Conservation (phyloP, 495 filamentous ascomycete species). For the Xylaria castorea region DNA sequence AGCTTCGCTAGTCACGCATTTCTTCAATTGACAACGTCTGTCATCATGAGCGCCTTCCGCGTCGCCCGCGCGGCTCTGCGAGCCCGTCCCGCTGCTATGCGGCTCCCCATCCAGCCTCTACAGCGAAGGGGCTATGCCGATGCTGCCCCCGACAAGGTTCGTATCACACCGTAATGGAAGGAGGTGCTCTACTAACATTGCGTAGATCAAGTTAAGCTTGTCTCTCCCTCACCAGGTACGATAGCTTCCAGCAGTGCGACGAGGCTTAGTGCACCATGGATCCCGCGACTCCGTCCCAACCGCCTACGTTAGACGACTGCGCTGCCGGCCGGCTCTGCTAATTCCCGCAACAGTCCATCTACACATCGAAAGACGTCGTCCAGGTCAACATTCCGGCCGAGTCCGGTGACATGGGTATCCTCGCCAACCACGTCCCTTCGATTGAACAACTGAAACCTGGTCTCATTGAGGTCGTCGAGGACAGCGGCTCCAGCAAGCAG, state of each 20-base stretch:
- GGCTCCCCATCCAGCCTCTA: slow-evolving; percentile 72
- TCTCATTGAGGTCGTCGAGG: slow-evolving; percentile 93
- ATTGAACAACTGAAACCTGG: slow-evolving; percentile 99
- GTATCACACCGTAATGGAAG: slow-evolving; percentile 34
- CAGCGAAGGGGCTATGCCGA: slow-evolving; percentile 93
- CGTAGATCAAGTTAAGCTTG: slow-evolving; percentile 93
- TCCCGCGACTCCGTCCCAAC: slow-evolving; percentile 24
- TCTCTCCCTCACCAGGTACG: slow-evolving; percentile 97
- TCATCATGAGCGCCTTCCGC: slow-evolving; percentile 89
- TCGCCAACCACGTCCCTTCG: slow-evolving; percentile 97
- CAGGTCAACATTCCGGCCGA: slow-evolving; percentile 99
- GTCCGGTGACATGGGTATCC: slow-evolving; percentile 98
- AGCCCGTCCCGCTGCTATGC: slow-evolving; percentile 72
- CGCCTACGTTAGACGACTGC: slow-evolving; percentile 25
- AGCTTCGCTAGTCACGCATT: slow-evolving; percentile 41
- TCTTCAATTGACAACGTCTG: slow-evolving; percentile 58
- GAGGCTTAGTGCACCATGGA: neutral
- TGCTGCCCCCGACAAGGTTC: slow-evolving; percentile 78
- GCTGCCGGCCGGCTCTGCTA: slow-evolving; percentile 40
- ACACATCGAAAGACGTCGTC: slow-evolving; percentile 72
- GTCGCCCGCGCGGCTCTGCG: slow-evolving; percentile 86
- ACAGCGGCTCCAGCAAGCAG: slow-evolving; percentile 88
- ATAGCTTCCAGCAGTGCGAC: neutral
- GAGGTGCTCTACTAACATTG: slow-evolving; percentile 29
- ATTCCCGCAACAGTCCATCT: slow-evolving; percentile 61